Conservation (phyloP, 257 asterid species). For the Scutellaria minor region DNA sequence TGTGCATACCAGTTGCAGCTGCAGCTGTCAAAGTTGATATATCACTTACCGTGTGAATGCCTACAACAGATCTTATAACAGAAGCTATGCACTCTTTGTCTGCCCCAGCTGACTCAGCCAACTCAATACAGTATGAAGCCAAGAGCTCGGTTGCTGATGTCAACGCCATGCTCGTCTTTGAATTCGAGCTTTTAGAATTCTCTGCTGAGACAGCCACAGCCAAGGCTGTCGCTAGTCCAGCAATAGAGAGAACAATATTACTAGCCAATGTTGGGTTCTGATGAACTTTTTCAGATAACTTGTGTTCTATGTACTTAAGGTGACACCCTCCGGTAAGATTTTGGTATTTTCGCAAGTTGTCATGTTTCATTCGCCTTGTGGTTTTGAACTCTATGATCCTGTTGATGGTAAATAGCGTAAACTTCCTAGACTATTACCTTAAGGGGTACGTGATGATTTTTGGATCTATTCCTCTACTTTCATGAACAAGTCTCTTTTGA, state of each 20-base stretch:
- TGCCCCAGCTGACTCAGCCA: slow-evolving; percentile 77
- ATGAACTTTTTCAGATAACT: background rate
- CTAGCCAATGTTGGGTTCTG: slow-evolving; percentile 8
- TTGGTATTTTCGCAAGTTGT: no score
- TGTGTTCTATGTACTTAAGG: background rate
- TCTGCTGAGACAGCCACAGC: slow-evolving; percentile 59
- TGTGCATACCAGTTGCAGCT: slow-evolving; percentile 78
- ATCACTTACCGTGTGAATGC: slow-evolving; percentile 68
- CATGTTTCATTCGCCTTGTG: no score
- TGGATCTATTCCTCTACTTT: no score
- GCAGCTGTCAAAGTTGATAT: slow-evolving; percentile 81
- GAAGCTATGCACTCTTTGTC: slow-evolving; percentile 64
- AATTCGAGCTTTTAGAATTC: slow-evolving; percentile 40
- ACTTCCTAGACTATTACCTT: no score
- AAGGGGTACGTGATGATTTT: no score
- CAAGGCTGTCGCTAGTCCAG: slow-evolving; percentile 84
- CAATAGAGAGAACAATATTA: slow-evolving; percentile 57
- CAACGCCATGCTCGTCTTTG: slow-evolving; percentile 69
- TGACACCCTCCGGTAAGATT: no score
- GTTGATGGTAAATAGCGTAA: no score
- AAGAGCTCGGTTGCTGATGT: slow-evolving; percentile 83
- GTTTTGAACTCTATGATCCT: no score
- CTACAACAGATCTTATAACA: slow-evolving; percentile 67
- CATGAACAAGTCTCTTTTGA: no score
- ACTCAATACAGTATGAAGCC: slow-evolving; percentile 80